Evolutionary conservation across 305 asterid genomes (phyloP), one percentile per base, ranked within the genome.

Genomic region (Ilex paraguariensis): DNA sequence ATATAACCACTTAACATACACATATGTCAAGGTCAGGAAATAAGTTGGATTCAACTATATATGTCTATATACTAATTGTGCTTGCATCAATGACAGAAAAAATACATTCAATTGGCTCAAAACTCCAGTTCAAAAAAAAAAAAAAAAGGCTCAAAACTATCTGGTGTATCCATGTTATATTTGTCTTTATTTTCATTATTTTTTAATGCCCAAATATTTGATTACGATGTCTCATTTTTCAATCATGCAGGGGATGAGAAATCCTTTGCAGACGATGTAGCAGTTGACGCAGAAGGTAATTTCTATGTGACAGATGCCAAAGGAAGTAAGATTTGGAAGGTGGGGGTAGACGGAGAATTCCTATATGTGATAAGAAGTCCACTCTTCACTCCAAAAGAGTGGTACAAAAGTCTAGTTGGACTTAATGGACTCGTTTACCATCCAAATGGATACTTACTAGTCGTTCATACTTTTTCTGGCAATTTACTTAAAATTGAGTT

Each of bases 351-450:
- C 6, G 99, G 99, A 14, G 83, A 82, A 39, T 59, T 76, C 57
- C 66, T 80, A 3, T 55, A 64, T 74, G 57, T 77, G 65, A 87
- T 93, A 31, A 69, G 63, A 31, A 86, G 82, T 70, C 89, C 93
- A 0, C 82, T 90, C 61, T 87, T 93, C 45, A 67, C 66, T 53
- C 81, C 84, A 1, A 80, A 76, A 50, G 85, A 84, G 64, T 93
- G 95, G 96, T 80, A 84, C 91, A 71, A 63, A 33, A 77, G 76
- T 61, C 50, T 84, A 4, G 64, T 93, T 11, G 89, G 86, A 7
- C 80, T 93, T 60, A 93, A 93, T 1, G 99, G 99, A 14, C 86
- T 93, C 15, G 87, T 85, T 30, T 72, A 85, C 81, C 99, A 93
- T 76, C 99, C 96, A 21, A 83, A 93, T 36, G 95, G 96, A 1